phyloP scores from a whole-genome alignment of 202 grass and related monocot species.

The Musa balbisiana region DNA sequence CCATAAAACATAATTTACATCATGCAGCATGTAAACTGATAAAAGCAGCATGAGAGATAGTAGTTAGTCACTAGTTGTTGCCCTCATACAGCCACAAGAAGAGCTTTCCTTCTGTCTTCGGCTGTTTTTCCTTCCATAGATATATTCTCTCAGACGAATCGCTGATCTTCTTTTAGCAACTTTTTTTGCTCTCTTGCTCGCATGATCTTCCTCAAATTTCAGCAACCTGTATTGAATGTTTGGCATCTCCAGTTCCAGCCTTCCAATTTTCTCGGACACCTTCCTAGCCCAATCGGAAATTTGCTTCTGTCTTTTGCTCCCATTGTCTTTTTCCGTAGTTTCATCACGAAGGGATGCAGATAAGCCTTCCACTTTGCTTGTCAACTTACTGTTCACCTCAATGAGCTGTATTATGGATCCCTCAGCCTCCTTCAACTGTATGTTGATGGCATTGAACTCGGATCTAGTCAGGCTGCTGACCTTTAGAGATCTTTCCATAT shows the following conservation, averaged over 20 bases:
- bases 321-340: slow-evolving; percentile 24
- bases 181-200: slow-evolving; percentile 32
- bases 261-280: slow-evolving; percentile 73
- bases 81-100: slow-evolving; percentile 61
- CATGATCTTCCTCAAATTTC: slow-evolving; percentile 60
- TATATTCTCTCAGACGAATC: slow-evolving; percentile 68
- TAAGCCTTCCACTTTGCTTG: slow-evolving; percentile 63
- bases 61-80: slow-evolving; percentile 54
- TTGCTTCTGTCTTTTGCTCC: slow-evolving; percentile 68
- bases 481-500: slow-evolving; percentile 36
- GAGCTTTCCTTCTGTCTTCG: slow-evolving; percentile 44
- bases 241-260: slow-evolving; percentile 70
- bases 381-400: slow-evolving; percentile 65
- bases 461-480: slow-evolving; percentile 1
- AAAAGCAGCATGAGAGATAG: neutral
- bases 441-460: slow-evolving; percentile 40
- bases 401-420: slow-evolving; percentile 63
- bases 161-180: slow-evolving; percentile 40
- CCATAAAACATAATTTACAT: neutral
- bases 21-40: neutral
- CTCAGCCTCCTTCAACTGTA: slow-evolving; percentile 57
- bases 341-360: slow-evolving; percentile 15
- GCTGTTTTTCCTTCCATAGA: slow-evolving; percentile 56
- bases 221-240: slow-evolving; percentile 63
- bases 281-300: slow-evolving; percentile 60